Percentiles rank a stretch among this genome's conserved stretches.
phyloP scores from a whole-genome alignment of 495 filamentous ascomycete species.

The Penicillium turbatum region DNA sequence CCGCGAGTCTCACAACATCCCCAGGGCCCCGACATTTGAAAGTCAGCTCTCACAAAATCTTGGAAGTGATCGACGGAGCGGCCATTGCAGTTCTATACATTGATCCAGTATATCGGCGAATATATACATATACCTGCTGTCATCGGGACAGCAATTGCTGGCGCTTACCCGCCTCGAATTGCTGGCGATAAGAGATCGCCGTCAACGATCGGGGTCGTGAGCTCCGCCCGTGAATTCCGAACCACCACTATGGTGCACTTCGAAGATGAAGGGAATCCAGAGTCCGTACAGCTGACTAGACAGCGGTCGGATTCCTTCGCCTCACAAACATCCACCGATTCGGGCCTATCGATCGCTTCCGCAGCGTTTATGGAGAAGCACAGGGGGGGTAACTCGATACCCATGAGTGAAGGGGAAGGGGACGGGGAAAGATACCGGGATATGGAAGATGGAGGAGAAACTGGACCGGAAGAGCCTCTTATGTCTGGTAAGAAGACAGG shows the following conservation, averaged over 20 bases:
- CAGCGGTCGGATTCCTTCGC: constrained; percentile 26
- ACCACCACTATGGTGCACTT: constrained; percentile 30
- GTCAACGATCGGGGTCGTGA: constrained; percentile 2
- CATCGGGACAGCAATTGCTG: background rate
- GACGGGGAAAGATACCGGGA: constrained; percentile 34
- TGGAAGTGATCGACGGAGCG: too few relatives aligned
- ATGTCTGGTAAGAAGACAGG: constrained; percentile 21
- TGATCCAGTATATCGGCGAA: background rate
- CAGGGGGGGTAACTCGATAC: constrained; percentile 17
- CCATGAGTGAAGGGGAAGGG: constrained; percentile 8
- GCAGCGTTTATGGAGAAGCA: constrained; percentile 28
- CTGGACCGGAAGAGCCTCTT: constrained; percentile 27
- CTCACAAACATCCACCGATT: constrained; percentile 37
- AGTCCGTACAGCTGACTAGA: constrained; percentile 27
- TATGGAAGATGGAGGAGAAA: constrained; percentile 34
- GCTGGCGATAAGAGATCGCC: constrained; percentile 9
- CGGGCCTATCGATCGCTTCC: constrained; percentile 37
- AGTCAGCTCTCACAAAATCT: background rate
- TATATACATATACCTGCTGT: background rate
- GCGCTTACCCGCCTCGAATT: background rate
- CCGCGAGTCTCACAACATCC: background rate
- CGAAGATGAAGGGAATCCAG: constrained; percentile 25
- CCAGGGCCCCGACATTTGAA: background rate
- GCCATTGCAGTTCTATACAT: background rate
- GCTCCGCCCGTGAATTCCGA: background rate